Base-by-base conservation (phyloP, 805 yeast genomes). In the Huiozyma naganishii region DNA sequence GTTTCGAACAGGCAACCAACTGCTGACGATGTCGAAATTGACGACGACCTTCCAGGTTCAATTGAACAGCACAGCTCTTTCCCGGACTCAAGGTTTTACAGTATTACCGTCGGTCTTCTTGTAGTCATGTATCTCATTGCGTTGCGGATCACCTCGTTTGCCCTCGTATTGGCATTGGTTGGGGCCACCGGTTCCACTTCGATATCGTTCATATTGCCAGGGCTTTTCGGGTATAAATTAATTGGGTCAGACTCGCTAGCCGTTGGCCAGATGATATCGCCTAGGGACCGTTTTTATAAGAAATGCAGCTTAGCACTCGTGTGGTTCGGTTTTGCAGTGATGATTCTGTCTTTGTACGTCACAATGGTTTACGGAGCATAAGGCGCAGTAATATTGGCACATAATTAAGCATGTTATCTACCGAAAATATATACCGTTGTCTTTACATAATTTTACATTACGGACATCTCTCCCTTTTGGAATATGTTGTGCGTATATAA, bases 131-230 rank as follows among this genome's bases (percentile, higher is more conserved):
- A 82, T 57, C 43, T 67, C 1, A 67, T 82, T 7, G 92, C 96
- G 0, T 64, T 80, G 32, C 61, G 76, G 4, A 80, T 88, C 29
- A 67, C 67, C 10, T 85, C 95, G 0, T 75, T 88, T 52, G 95
- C 90, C 28, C 74, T 80, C 39, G 89, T 89, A 10, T 67, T 88
- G 51, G 88, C 95, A 1, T 69, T 88, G 50, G 95, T 88, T 4
- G 97, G 97, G 2, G 84, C 95, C 1, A 87, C 95, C 0, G 96
- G 96, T 0, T 85, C 95, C 1, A 88, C 96, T 0, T 77, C 95
- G 5, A 87, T 89, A 41, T 87, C 95, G 9, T 88, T 88, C 58
- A 87, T 86, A 29, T 69, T 88, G 39, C 97, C 97, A 0, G 96
- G 96, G 0, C 66, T 86, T 23, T 86, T 88, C 58, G 95, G 90